Percentiles rank a stretch among this genome's conserved stretches.
Conservation (phyloP, 2,329 filamentous ascomycete species). For the Penicillium sp. region DNA sequence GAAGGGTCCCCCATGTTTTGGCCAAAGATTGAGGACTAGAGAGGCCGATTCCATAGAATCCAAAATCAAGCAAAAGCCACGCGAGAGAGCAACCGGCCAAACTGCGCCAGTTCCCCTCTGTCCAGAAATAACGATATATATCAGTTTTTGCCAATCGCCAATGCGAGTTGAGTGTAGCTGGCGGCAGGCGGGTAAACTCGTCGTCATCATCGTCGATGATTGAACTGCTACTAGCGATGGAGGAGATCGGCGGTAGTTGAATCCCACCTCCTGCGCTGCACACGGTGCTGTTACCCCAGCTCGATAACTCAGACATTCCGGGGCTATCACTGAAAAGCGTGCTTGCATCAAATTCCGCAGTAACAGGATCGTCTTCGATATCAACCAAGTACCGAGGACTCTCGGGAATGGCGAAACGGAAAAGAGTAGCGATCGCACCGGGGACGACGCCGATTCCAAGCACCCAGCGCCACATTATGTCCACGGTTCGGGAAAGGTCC, state of each 20-base stretch:
- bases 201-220: constrained; percentile 23
- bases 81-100: constrained; percentile 51
- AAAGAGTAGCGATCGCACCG: constrained; percentile 64
- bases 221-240: constrained; percentile 28
- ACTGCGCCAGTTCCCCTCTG: constrained; percentile 46
- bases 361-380: constrained; percentile 62
- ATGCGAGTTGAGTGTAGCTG: constrained; percentile 44
- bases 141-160: constrained; percentile 43
- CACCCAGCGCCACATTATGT: constrained; percentile 68
- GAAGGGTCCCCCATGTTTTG: constrained; percentile 42
- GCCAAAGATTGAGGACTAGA: constrained; percentile 46
- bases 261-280: constrained; percentile 17
- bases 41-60: constrained; percentile 59
- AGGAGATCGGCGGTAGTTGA: constrained; percentile 28
- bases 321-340: constrained; percentile 54
- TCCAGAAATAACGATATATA: constrained; percentile 46
- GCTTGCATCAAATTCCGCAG: constrained; percentile 62
- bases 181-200: constrained; percentile 29
- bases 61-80: constrained; percentile 61
- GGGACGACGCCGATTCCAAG: constrained; percentile 67
- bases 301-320: constrained; percentile 23
- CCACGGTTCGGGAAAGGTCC: constrained; percentile 47
- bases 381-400: constrained; percentile 67
- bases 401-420: constrained; percentile 68
- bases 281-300: constrained; percentile 28